phyloP scores from a whole-genome alignment of 148 eudicot genomes.

The Camellia granthamiana region DNA sequence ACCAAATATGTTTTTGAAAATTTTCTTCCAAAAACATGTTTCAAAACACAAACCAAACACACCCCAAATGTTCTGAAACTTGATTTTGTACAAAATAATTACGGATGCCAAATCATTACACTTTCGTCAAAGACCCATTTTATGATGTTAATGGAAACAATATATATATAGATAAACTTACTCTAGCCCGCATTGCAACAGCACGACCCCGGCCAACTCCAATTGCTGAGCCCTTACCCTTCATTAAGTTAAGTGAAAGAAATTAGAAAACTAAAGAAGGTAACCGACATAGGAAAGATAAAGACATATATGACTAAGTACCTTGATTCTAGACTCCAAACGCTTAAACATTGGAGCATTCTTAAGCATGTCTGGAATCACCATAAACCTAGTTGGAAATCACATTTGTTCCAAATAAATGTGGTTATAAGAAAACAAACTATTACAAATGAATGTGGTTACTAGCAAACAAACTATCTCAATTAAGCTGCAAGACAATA shows the following conservation, averaged over 20 bases:
- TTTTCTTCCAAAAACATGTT: too few species aligned
- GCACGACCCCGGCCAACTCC: conserved; percentile 99
- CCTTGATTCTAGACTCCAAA: conserved; percentile 94
- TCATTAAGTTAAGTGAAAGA: conserved; percentile 13
- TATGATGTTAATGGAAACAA: background rate
- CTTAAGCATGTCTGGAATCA: conserved; percentile 98
- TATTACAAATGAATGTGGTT: background rate
- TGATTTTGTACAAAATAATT: background rate
- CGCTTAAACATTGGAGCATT: conserved; percentile 99
- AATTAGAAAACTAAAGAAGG: conserved; percentile 7
- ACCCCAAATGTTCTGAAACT: background rate
- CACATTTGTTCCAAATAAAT: background rate
- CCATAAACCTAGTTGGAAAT: conserved; percentile 68
- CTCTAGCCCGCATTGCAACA: conserved; percentile 92
- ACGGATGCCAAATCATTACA: background rate
- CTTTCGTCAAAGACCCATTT: background rate
- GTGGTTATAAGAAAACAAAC: background rate
- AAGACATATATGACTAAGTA: conserved; percentile 16
- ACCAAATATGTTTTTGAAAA: too few species aligned
- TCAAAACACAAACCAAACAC: too few species aligned
- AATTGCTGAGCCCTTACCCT: conserved; percentile 93
- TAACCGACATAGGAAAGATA: background rate
- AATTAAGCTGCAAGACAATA: conserved; percentile 6
- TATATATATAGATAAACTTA: conserved; percentile 16
- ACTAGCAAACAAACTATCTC: background rate